These are phyloP conservation scores for Capsella bursapastoris DNA, from an alignment of 345 rosid species.

Conservation along the genomic window DNA sequence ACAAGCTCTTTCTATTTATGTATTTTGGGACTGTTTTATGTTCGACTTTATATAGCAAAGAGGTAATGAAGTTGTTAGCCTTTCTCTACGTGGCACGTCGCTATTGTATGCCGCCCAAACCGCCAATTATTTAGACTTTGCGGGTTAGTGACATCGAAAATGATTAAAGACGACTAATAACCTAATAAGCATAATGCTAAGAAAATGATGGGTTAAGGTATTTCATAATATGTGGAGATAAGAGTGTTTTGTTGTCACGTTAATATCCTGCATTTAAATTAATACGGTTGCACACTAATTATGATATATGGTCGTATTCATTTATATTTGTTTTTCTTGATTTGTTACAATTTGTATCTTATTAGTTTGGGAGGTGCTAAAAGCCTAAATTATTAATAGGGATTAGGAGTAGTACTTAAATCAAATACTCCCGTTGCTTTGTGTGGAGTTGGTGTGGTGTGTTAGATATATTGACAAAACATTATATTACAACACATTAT, in stretches of 20 bases:
- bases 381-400: neutral
- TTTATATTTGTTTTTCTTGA: neutral
- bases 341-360: neutral
- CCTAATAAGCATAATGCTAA: neutral
- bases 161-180: slow-evolving; percentile 31
- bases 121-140: slow-evolving; percentile 36
- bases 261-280: slow-evolving; percentile 17
- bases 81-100: slow-evolving; percentile 10
- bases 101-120: slow-evolving; percentile 41
- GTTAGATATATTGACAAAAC: neutral
- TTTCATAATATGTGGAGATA: slow-evolving; percentile 36
- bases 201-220: slow-evolving; percentile 33
- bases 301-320: slow-evolving; percentile 19
- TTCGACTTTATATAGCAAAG: slow-evolving; percentile 16
- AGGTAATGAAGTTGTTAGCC: slow-evolving; percentile 19
- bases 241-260: slow-evolving; percentile 29
- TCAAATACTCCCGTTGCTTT: neutral
- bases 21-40: neutral
- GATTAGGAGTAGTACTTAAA: neutral
- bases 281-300: slow-evolving; percentile 26
- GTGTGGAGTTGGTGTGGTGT: slow-evolving; percentile 21
- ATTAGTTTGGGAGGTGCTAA: slow-evolving; percentile 31
- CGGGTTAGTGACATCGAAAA: slow-evolving; percentile 23
- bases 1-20: slow-evolving; percentile 6
- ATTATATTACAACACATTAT: neutral